A percentile compares a stretch with the other conserved stretches of the same genome.
phyloP scores from a whole-genome alignment of 169 alveolate species.

The Cryptosporidium ubiquitum region DNA sequence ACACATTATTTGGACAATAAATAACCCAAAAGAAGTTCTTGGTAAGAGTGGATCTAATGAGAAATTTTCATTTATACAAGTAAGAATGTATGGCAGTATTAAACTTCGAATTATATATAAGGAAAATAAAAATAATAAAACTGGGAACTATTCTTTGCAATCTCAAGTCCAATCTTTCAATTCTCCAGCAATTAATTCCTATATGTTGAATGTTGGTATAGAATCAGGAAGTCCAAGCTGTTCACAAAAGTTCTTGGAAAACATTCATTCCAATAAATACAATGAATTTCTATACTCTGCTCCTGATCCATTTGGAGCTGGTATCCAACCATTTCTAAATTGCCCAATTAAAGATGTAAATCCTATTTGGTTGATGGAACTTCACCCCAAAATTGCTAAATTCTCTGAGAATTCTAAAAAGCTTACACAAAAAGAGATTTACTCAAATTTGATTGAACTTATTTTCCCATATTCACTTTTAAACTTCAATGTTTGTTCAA shows the following conservation, averaged over 20 bases:
- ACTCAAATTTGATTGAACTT: conserved; percentile 10
- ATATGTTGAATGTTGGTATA: conserved; percentile 8
- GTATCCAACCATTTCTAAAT: conserved; percentile 37
- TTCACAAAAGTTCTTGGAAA: background rate
- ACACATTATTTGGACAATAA: conserved; percentile 29
- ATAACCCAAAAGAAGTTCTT: conserved; percentile 43
- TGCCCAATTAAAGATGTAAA: conserved; percentile 35
- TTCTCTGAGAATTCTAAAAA: background rate
- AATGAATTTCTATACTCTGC: conserved; percentile 10
- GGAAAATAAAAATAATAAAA: background rate
- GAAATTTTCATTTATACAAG: conserved; percentile 24
- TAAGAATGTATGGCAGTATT: conserved; percentile 36
- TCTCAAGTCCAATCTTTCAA: background rate
- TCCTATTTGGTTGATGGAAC: conserved; percentile 41
- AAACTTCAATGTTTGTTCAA: background rate
- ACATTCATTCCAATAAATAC: background rate
- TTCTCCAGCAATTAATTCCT: conserved; percentile 12
- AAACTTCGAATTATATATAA: conserved; percentile 37
- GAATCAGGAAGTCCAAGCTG: conserved; percentile 26
- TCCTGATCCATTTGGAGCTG: conserved; percentile 47
- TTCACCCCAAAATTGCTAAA: conserved; percentile 41
- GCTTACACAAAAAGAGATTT: conserved; percentile 9
- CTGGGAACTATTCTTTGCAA: background rate
- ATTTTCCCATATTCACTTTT: conserved; percentile 36
- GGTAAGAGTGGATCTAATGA: background rate